Conservation (phyloP, 1,284 basidiomycete genomes). For the Trametes versicolor region DNA sequence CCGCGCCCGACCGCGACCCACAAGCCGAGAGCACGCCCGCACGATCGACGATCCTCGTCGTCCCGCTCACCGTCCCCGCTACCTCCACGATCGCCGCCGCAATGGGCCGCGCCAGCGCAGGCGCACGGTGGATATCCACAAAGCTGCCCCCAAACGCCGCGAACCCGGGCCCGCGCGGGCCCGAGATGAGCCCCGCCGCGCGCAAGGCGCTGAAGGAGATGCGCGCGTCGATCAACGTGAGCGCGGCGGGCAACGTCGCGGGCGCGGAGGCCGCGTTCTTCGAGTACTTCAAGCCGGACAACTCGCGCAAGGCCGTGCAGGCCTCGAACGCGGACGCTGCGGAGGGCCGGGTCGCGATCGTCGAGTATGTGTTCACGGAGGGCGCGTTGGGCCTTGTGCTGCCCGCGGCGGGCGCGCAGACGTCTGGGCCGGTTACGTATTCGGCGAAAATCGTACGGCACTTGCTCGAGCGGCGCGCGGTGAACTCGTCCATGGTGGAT, state of each 20-base stretch:
- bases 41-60: constrained; percentile 62
- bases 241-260: constrained; percentile 25
- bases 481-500: constrained; percentile 68
- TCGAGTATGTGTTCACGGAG: constrained; percentile 65
- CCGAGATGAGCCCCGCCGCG: constrained; percentile 44
- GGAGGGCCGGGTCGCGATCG: constrained; percentile 27
- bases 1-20: constrained; percentile 41
- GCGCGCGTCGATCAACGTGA: constrained; percentile 32
- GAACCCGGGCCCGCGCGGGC: constrained; percentile 10
- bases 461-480: constrained; percentile 61
- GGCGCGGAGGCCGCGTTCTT: constrained; percentile 60
- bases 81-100: constrained; percentile 70
- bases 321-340: constrained; percentile 7
- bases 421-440: constrained; percentile 44
- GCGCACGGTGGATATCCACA: constrained; percentile 59
- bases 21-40: constrained; percentile 37
- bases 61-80: constrained; percentile 61
- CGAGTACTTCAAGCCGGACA: constrained; percentile 55
- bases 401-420: constrained; percentile 42
- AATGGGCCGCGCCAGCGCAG: constrained; percentile 59
- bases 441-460: constrained; percentile 62
- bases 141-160: constrained; percentile 10
- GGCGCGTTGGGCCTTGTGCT: constrained; percentile 58
- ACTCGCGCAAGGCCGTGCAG: constrained; percentile 28
- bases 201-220: constrained; percentile 52